Evolutionary conservation across 495 filamentous ascomycete genomes (phyloP), one percentile per base, ranked within the genome.

Genomic region (Wilcoxina mikolae): DNA sequence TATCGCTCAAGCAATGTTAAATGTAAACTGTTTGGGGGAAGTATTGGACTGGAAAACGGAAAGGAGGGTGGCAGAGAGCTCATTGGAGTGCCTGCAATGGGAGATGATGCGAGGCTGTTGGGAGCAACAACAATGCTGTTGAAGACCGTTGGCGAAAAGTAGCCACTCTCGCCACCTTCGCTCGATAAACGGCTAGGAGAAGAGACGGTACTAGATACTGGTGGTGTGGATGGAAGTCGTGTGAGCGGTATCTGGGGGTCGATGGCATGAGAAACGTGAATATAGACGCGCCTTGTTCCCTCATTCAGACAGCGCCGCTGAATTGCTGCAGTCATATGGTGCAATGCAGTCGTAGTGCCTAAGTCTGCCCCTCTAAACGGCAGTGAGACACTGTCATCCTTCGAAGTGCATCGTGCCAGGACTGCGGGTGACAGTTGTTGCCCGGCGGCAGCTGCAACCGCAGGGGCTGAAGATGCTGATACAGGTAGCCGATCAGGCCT

Each of bases 1-100:
- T 80, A 85, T 4, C 82, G 79, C 65, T 86, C 82, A 5, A 85
- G 69, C 11, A 85, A 69, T 1, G 81, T 79, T 41, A 84, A 68
- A 50, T 83, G 74, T 23, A 84, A 73, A 39, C 73, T 82, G 42
- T 71, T 73, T 4, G 82, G 82, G 0, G 80, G 75, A 3, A 85
- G 78, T 51, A 83, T 73, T 4, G 78, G 78, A 58, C 76, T 73
- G 5, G 80, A 80, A 18, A 72, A 73, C 24, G 67, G 56, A n/a
- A n/a, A n/a, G n/a, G n/a, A n/a, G n/a, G 27, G 50, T 41, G 50
- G 50, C 11, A 17, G 50, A 22, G 12, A 10, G 9, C 9, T 11
- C 11, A 50, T 23, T 45, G 25, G 62, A 20, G 59, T 58, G 68
- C 72, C 45, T 29, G 54, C 54, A 69, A 71, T 47, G 65, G 66